Percentiles rank a stretch among this genome's conserved stretches.
phyloP scores from a whole-genome alignment of 768 basidiomycete species.

The Tylopilus intermedius region DNA sequence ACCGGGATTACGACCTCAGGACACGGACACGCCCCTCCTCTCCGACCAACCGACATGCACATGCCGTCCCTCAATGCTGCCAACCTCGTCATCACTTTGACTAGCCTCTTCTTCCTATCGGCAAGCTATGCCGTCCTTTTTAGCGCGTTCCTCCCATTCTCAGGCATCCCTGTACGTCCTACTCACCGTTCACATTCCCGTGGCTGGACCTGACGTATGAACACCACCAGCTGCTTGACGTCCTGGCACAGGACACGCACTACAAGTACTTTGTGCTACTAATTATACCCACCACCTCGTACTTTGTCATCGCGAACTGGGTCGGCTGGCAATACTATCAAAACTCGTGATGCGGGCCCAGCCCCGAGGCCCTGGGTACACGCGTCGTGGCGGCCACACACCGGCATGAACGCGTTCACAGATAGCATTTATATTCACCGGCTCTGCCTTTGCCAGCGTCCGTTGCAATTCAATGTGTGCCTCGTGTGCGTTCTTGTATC shows the following conservation, averaged over 20 bases:
- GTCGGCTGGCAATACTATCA: constrained; percentile 97
- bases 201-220: constrained; percentile 19
- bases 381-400: constrained; percentile 3
- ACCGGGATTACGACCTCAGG: constrained; percentile 28
- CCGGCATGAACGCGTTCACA: background rate
- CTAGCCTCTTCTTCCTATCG: constrained; percentile 50
- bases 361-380: background rate
- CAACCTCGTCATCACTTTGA: constrained; percentile 42
- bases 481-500: constrained; percentile 20
- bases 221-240: constrained; percentile 51
- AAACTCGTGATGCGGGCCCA: constrained; percentile 55
- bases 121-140: constrained; percentile 62
- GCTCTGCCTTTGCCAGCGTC: constrained; percentile 3
- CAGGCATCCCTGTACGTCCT: constrained; percentile 46
- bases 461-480: constrained; percentile 15
- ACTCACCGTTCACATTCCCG: background rate
- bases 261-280: constrained; percentile 86
- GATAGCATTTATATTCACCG: constrained; percentile 8
- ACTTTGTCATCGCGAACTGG: constrained; percentile 97
- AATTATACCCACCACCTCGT: constrained; percentile 74
- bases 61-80: constrained; percentile 36
- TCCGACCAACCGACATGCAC: constrained; percentile 15
- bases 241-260: constrained; percentile 67
- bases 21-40: constrained; percentile 8
- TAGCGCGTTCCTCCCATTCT: constrained; percentile 55